Base-by-base conservation (phyloP, 2,329 filamentous ascomycete genomes). In the Botrytis sinoallii region DNA sequence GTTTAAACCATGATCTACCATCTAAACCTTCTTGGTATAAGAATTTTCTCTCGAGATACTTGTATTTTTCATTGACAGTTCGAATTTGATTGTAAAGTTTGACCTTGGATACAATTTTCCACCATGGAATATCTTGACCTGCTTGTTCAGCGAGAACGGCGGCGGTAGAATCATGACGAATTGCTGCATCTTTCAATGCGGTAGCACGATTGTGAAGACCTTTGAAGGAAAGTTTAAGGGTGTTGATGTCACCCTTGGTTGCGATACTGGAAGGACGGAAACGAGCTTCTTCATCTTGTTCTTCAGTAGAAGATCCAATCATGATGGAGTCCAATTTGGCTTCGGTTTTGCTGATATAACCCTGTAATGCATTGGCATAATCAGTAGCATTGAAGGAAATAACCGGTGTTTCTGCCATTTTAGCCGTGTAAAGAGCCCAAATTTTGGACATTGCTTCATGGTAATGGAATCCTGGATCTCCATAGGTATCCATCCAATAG, bases 1-100 rank as follows among this genome's bases (percentile, higher is more conserved):
- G 95, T 84, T 98, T 98, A 85, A 95, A 98, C 94, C 94, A 98
- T 38, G 85, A 85, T 74, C 95, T 86, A 1, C 90, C 89, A 81
- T 97, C 95, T 32, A 98, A 83, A 0, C 95, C 95, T 4, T 87
- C 85, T 7, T 89, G 83, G 79, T 93, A 92, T 75, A 98, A 79
- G 82, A 98, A 97, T 69, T 90, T 86, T 25, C 94, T 87, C 82
- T 98, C 95, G 0, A 98, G 84, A 14, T 86, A 85, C 86, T 97
- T 97, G 85, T 97, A 97, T 81, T 92, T 92, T 46, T 85, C 86
- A 82, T 98, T 98, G 63, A 91, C 88, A 18, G 83, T 85, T 42
- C 89, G 87, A 70, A 97, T 88, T 29, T 88, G 84, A 73, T 88
- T 86, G 74, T 87, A 88, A 1, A 95, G 85, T 76, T 86, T 87